Base-by-base conservation (phyloP, 2,329 filamentous ascomycete species). In the Cercospora sp. region DNA sequence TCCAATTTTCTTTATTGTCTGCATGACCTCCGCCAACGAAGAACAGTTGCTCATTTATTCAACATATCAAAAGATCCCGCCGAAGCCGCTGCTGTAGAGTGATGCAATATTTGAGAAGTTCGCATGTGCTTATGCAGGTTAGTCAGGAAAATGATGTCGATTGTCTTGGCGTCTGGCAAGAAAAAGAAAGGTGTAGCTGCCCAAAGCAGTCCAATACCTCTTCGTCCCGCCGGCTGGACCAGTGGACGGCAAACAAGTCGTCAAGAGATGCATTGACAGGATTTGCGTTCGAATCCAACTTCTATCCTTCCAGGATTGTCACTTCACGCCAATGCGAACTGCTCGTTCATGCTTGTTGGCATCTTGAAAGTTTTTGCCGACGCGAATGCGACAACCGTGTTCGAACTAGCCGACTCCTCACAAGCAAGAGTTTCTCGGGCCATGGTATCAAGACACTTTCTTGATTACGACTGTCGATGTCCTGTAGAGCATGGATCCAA, bases 121-220 rank as follows among this genome's bases (percentile, higher is more conserved):
- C 26, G 55, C 16, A 37, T 37, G 16, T 59, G 55, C 55, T 21
- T 37, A 59, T 32, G 55, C 30, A 59, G 55, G 30, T 32, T 55
- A 28, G 55, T 37, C 30, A 21, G 3, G 16, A 59, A 21, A 24
- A 59, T 59, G 55, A 34, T 59, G 55, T 59, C 55, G 55, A 12
- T 59, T 16, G 55, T 32, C 55, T 59, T 59, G 55, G 55, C 49
- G 49, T 6, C 49, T 55, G 24, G 49, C 24, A 9, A 55, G 30
- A 32, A 59, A 59, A 59, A 59, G 28, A 32, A 59, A 59, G 18
- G 32, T 37, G 55, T 37, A 59, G 28, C 32, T 32, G 55, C 32
- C 55, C 32, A 59, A 32, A 37, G 55, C 55, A 59, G 28, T 9
- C 30, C 55, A 58, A 18, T 7, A 28, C 55, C 8, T 7, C 55